These are phyloP conservation scores for Myxozyma sirexii DNA, from an alignment of 805 yeast species.

Conservation along the genomic window DNA sequence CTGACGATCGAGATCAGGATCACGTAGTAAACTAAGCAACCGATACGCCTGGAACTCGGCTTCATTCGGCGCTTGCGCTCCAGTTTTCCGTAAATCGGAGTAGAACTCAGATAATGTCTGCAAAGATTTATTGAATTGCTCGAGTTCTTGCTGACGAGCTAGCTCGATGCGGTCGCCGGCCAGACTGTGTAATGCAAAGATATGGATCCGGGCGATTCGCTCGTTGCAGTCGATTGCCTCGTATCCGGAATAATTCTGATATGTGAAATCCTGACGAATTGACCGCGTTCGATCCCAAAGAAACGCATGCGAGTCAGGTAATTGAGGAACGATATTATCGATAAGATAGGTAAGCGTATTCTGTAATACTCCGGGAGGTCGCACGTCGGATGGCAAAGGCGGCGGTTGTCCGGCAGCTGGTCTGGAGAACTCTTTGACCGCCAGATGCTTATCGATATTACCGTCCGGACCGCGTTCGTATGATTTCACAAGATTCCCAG, in stretches of 20 bases:
- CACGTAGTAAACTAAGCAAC: conserved; percentile 74
- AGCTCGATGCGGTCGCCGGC: conserved; percentile 70
- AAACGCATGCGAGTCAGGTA: conserved; percentile 87
- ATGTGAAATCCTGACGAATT: conserved; percentile 94
- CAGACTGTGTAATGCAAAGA: conserved; percentile 82
- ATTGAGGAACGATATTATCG: conserved; percentile 58
- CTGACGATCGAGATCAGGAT: conserved; percentile 80
- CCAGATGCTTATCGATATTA: conserved; percentile 59
- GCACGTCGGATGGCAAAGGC: conserved; percentile 93
- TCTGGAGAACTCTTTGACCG: conserved; percentile 89
- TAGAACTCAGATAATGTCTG: conserved; percentile 89
- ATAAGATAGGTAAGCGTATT: conserved; percentile 72
- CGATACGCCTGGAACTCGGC: conserved; percentile 93
- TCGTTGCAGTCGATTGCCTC: conserved; percentile 95
- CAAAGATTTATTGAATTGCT: conserved; percentile 87
- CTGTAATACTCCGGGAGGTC: conserved; percentile 78
- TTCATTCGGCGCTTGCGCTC: conserved; percentile 75
- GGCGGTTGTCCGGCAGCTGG: conserved; percentile 99
- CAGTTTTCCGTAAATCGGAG: conserved; percentile 71
- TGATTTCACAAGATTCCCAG: conserved; percentile 81
- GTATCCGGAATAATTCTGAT: conserved; percentile 89
- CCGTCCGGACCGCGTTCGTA: conserved; percentile 72
- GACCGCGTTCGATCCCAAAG: conserved; percentile 98
- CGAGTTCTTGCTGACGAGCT: conserved; percentile 93
- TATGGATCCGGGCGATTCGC: conserved; percentile 83